Base-by-base conservation (phyloP, 2,329 filamentous ascomycete genomes). In the Talaromyces sp. region DNA sequence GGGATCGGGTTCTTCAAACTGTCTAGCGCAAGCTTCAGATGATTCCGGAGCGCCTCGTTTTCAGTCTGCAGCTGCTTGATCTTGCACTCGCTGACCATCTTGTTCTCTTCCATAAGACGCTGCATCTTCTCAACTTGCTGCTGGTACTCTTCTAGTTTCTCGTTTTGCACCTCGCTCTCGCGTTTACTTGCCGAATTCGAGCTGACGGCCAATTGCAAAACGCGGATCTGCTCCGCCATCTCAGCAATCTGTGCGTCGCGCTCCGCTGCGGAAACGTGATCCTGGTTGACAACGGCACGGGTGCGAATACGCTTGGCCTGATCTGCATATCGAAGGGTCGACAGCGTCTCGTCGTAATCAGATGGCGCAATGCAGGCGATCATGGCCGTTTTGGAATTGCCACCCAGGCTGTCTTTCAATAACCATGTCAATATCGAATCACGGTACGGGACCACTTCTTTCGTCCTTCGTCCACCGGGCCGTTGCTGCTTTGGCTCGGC, bases 311-410 rank as follows among this genome's bases (percentile, higher is more conserved):
- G 89, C 80, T 99, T 99, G 63, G 94, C 94, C 76, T 97, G 93
- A 74, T 99, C 93, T 21, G 94, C 94, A 74, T 99, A 99, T 41
- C 94, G 91, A 12, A 99, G 85, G 0, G 94, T 99, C 2, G 91
- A 96, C 1, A 99, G 83, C 0, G 94, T 99, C 74, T 99, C 94
- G 60, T 99, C 94, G 72, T 99, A 97, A 77, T 99, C 94, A 0
- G 90, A 88, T 0, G 94, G 94, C 5, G 92, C 88, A 67, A 99
- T 96, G 73, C 94, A 97, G 9, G 94, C 94, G 69, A 99, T 97
- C 94, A 99, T 99, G 63, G 94, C 94, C 10, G 94, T 99, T 77
- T 97, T 99, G 70, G 88, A 93, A 81, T 99, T 99, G 59, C 94
- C 94, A 12, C 94, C 94, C 0, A 99, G 81, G 1, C 90, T 95